These are phyloP conservation scores for Xylaria palmicola DNA, from an alignment of 495 filamentous ascomycete species.

Conservation along the genomic window DNA sequence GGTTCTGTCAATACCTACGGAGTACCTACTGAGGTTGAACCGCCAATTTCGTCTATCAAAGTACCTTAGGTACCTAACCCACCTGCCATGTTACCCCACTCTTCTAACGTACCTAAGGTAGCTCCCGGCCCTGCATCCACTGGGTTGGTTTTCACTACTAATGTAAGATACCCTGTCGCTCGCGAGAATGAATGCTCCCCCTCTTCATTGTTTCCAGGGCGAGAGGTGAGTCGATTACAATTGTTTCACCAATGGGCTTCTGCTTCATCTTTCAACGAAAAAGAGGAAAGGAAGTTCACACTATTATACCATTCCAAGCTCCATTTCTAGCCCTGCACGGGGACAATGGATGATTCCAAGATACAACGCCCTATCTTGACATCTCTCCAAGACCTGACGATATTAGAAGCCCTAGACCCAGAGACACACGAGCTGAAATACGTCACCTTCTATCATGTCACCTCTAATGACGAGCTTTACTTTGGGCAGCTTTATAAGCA, in stretches of 20 bases:
- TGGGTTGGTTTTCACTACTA: too few species aligned
- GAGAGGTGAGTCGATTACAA: too few species aligned
- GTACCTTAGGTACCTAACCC: too few species aligned
- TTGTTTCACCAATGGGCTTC: too few species aligned
- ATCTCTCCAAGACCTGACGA: conserved; percentile 9
- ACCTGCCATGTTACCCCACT: too few species aligned
- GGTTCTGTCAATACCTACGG: background rate
- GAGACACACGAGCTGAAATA: background rate
- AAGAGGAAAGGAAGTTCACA: background rate
- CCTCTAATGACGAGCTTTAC: conserved; percentile 14
- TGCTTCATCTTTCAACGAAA: background rate
- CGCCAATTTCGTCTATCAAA: too few species aligned
- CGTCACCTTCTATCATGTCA: conserved; percentile 18
- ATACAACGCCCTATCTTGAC: background rate
- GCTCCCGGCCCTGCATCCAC: too few species aligned
- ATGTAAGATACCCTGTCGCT: too few species aligned
- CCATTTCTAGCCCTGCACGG: background rate
- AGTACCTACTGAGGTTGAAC: too few species aligned
- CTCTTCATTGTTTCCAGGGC: too few species aligned
- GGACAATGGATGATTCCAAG: background rate
- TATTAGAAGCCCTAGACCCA: conserved; percentile 6
- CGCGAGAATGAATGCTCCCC: too few species aligned
- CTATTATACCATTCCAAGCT: background rate
- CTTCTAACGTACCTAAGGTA: too few species aligned
- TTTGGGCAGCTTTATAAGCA: conserved; percentile 20